Evolutionary conservation across 176 grass and related monocot species (phyloP).

Genomic region (Oryza glumipatula): DNA sequence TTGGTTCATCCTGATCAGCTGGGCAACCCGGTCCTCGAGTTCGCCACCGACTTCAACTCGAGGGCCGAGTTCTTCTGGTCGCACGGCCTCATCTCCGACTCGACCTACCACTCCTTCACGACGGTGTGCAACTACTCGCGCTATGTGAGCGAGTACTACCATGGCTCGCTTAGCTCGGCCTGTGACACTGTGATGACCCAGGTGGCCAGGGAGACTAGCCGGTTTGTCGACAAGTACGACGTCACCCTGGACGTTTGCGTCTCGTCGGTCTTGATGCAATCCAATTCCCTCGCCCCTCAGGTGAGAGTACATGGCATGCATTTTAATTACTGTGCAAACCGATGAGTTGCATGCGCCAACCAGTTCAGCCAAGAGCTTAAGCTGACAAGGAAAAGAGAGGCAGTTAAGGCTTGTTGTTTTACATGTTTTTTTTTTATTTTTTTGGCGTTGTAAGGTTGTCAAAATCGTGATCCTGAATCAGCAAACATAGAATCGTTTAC

Average conservation of each 20-base stretch:
- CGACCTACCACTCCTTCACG: constrained; percentile 77
- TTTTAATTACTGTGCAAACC: background rate
- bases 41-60: constrained; percentile 94
- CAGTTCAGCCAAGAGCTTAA: no score
- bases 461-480: no score
- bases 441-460: background rate
- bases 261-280: constrained; percentile 77
- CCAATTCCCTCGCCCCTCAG: constrained; percentile 64
- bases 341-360: background rate
- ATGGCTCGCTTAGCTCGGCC: constrained; percentile 63
- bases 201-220: constrained; percentile 84
- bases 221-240: constrained; percentile 94
- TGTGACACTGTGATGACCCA: constrained; percentile 80
- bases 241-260: constrained; percentile 92
- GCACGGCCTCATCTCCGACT: constrained; percentile 93
- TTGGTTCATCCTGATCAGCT: constrained; percentile 37
- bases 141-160: constrained; percentile 91
- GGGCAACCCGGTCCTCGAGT: constrained; percentile 93
- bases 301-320: constrained; percentile 16
- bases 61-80: constrained; percentile 98
- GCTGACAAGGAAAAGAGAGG: background rate
- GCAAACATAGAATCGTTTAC: no score
- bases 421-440: background rate
- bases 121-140: constrained; percentile 87
- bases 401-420: background rate